These are phyloP conservation scores for Athelia psychrophila DNA, from an alignment of 1,284 basidiomycete species.

Conservation along the genomic window DNA sequence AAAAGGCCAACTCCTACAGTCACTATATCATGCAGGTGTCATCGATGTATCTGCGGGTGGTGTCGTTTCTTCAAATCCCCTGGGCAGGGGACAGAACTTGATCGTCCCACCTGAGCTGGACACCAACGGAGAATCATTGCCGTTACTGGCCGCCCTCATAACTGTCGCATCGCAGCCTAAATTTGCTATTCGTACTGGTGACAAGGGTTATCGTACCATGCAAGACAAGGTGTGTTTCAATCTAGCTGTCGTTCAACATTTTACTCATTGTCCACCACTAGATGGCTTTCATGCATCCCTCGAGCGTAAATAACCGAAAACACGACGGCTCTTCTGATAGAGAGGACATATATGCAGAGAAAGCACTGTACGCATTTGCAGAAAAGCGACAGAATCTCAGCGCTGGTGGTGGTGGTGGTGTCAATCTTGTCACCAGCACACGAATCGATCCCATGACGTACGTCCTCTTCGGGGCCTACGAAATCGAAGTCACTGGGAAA, in stretches of 20 bases:
- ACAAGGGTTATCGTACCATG: slow-evolving; percentile 74
- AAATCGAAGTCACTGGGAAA: slow-evolving; percentile 62
- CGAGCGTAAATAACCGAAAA: slow-evolving; percentile 83
- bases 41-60: slow-evolving; percentile 76
- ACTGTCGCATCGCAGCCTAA: slow-evolving; percentile 91
- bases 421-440: slow-evolving; percentile 80
- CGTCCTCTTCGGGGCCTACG: slow-evolving; percentile 89
- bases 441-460: slow-evolving; percentile 89
- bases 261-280: slow-evolving; percentile 24
- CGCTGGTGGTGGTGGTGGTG: slow-evolving; percentile 40
- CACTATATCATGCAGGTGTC: slow-evolving; percentile 80
- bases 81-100: slow-evolving; percentile 23
- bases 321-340: slow-evolving; percentile 42
- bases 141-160: slow-evolving; percentile 85
- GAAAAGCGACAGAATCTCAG: slow-evolving; percentile 86
- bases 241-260: slow-evolving; percentile 5
- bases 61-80: slow-evolving; percentile 16
- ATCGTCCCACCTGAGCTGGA: slow-evolving; percentile 71
- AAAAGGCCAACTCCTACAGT: slow-evolving; percentile 78
- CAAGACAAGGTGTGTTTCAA: slow-evolving; percentile 77
- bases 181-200: slow-evolving; percentile 82
- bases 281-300: slow-evolving; percentile 78
- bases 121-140: slow-evolving; percentile 71
- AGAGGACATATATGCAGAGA: slow-evolving; percentile 49
- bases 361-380: slow-evolving; percentile 81